Evolutionary conservation across 2,329 filamentous ascomycete species (phyloP).

Genomic region (Leptographium galeiforme): DNA sequence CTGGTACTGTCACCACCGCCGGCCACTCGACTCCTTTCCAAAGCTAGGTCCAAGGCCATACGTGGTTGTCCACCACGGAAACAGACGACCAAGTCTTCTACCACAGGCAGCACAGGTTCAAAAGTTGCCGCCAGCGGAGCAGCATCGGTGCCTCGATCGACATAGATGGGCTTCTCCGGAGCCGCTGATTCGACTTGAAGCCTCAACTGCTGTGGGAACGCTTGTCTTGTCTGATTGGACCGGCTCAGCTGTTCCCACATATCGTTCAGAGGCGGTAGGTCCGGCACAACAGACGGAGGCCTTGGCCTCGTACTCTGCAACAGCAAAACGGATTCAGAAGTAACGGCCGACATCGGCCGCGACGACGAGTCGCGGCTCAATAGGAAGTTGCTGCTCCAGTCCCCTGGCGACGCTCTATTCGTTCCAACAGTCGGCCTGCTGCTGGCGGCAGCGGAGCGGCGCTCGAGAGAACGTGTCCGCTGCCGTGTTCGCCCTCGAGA

Average conservation of each 20-base stretch:
- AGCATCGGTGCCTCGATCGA: constrained; percentile 27
- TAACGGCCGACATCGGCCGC: not conserved
- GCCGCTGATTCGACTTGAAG: not conserved
- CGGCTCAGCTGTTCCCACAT: not conserved
- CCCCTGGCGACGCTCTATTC: not conserved
- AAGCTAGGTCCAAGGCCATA: constrained; percentile 29
- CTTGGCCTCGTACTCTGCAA: not conserved
- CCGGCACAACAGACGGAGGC: not conserved
- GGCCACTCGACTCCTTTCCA: constrained; percentile 28
- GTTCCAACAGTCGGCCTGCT: not conserved
- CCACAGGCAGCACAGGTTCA: constrained; percentile 34
- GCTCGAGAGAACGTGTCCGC: constrained; percentile 6
- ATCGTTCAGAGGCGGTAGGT: not conserved
- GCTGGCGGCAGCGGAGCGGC: not conserved
- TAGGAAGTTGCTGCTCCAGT: constrained; percentile 3
- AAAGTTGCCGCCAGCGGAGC: constrained; percentile 15
- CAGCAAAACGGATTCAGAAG: not conserved
- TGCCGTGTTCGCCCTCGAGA: not conserved
- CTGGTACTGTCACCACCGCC: not conserved
- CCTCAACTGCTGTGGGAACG: not conserved
- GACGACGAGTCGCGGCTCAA: constrained; percentile 9
- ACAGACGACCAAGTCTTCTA: constrained; percentile 43
- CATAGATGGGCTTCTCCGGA: constrained; percentile 12
- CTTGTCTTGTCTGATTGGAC: not conserved
- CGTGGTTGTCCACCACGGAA: constrained; percentile 32